Evolutionary conservation across 176 grass and related monocot genomes (phyloP).

Genomic region (Aegilops longissima): DNA sequence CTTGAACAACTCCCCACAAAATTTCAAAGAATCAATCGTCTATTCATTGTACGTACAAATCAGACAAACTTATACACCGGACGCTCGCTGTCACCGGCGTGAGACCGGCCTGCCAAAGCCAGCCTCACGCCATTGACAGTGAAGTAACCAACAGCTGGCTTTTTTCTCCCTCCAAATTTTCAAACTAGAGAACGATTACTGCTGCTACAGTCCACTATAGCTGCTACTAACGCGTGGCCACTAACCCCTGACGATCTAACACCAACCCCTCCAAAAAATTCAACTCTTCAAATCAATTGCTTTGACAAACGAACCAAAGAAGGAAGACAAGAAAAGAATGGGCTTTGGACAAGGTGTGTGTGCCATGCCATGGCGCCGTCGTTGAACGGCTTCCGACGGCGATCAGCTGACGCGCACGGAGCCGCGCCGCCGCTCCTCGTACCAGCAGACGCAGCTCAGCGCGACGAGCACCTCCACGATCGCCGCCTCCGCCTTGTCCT

Average conservation of each 20-base stretch:
- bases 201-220: conserved; percentile 1
- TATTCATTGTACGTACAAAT: conserved; percentile 26
- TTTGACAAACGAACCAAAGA: conserved; percentile 41
- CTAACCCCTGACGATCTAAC: conserved; percentile 4
- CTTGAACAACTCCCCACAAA: neutral
- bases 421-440: conserved; percentile 68
- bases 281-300: conserved; percentile 58
- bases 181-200: conserved; percentile 16
- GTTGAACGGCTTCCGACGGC: conserved; percentile 20
- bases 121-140: conserved; percentile 29
- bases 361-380: too few species aligned
- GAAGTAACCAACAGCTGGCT: neutral
- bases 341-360: neutral
- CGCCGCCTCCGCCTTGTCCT: conserved; percentile 81
- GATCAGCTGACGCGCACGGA: conserved; percentile 35
- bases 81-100: conserved; percentile 26
- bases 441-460: conserved; percentile 90
- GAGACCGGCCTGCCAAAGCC: conserved; percentile 33
- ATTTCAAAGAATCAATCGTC: conserved; percentile 54
- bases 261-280: conserved; percentile 24
- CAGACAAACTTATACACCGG: conserved; percentile 19
- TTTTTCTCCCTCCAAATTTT: conserved; percentile 5
- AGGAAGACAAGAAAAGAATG: neutral
- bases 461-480: conserved; percentile 94
- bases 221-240: conserved; percentile 1